These are phyloP conservation scores for Scenedesmus sp. DNA, from an alignment of 163 green algal genomes.

Conservation along the genomic window DNA sequence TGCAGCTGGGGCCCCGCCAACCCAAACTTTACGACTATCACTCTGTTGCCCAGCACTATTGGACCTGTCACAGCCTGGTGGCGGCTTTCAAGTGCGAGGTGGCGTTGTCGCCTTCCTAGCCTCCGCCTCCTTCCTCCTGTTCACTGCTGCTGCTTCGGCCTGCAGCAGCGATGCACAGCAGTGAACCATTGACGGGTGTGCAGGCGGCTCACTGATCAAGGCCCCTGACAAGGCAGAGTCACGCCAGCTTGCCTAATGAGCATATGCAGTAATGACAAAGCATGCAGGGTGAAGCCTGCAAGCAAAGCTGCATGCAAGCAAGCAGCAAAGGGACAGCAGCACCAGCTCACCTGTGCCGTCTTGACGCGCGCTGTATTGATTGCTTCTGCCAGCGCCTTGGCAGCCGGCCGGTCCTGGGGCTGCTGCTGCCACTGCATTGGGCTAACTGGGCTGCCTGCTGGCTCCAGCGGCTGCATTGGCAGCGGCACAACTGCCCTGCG, in stretches of 20 bases:
- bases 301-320: not conserved
- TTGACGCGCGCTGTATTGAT: not conserved
- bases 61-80: not conserved
- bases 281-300: not conserved
- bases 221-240: no score
- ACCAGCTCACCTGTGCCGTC: not conserved
- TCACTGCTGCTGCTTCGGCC: not conserved
- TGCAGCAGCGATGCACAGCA: not conserved
- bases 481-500: slow-evolving; percentile 5
- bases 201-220: no score
- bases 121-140: not conserved
- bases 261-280: no score
- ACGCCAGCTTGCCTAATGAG: no score
- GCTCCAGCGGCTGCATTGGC: slow-evolving; percentile 37
- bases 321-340: not conserved
- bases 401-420: not conserved
- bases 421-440: not conserved
- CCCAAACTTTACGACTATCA: not conserved
- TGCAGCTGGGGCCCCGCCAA: no score
- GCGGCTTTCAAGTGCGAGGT: not conserved
- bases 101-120: not conserved
- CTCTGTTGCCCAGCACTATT: not conserved
- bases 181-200: not conserved
- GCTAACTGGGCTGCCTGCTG: not conserved
- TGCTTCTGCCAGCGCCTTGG: not conserved